A percentile compares a stretch with the other conserved stretches of the same genome.
Conservation (phyloP, 1,284 basidiomycete species). For the Apiotrichum gracile region DNA sequence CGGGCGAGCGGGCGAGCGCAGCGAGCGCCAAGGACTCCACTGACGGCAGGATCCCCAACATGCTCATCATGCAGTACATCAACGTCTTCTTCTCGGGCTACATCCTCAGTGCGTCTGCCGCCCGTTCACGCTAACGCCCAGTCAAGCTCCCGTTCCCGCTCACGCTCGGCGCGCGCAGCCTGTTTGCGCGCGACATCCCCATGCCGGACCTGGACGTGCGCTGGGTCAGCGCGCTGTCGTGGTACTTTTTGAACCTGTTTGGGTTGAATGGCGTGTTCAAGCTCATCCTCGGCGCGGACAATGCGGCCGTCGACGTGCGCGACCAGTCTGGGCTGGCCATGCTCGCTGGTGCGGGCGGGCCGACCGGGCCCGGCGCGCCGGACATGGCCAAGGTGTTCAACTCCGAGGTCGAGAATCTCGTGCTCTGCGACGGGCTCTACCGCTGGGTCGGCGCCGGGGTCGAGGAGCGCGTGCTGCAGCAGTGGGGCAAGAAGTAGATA, state of each 20-base stretch:
- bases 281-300: slow-evolving; percentile 84
- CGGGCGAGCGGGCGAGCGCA: too few relatives aligned
- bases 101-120: slow-evolving; percentile 74
- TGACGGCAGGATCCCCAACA: slow-evolving; percentile 71
- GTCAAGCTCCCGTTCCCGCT: slow-evolving; percentile 96
- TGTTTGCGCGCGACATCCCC: slow-evolving; percentile 93
- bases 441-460: slow-evolving; percentile 72
- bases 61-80: slow-evolving; percentile 99
- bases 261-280: slow-evolving; percentile 93
- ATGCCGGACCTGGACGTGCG: slow-evolving; percentile 95
- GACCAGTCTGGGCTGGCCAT: slow-evolving; percentile 63
- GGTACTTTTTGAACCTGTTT: slow-evolving; percentile 99
- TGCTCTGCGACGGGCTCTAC: slow-evolving; percentile 79
- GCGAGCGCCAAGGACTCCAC: not conserved
- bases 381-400: slow-evolving; percentile 88
- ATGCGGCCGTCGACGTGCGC: slow-evolving; percentile 70
- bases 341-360: slow-evolving; percentile 59
- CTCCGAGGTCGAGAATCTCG: slow-evolving; percentile 86
- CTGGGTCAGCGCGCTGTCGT: slow-evolving; percentile 97
- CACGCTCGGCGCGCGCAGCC: slow-evolving; percentile 96
- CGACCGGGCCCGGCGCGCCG: slow-evolving; percentile 56
- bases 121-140: slow-evolving; percentile 37
- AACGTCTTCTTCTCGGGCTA: slow-evolving; percentile 99
- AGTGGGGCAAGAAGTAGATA: slow-evolving; percentile 57
- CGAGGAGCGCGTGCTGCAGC: slow-evolving; percentile 67